Conservation (phyloP, 768 basidiomycete species). For the Aureoboletus auriporus region DNA sequence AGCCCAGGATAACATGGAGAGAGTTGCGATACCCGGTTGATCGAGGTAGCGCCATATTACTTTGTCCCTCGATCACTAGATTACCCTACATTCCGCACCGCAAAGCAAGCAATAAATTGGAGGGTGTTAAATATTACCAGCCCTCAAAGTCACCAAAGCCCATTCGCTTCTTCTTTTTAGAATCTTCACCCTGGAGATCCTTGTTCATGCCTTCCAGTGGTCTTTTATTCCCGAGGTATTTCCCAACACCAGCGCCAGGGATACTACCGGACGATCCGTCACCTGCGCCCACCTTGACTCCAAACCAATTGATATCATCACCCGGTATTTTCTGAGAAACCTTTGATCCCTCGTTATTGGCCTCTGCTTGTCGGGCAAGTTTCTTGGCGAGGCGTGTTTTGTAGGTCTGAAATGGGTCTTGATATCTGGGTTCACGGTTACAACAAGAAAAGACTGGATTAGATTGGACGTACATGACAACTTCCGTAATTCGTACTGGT, state of each 20-base stretch:
- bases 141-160: constrained; percentile 92
- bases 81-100: constrained; percentile 10
- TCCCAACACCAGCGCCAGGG: constrained; percentile 57
- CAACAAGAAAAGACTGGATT: not conserved
- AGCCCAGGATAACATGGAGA: constrained; percentile 1
- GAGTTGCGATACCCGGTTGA: constrained; percentile 24
- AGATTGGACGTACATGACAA: constrained; percentile 66
- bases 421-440: constrained; percentile 49
- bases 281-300: constrained; percentile 66
- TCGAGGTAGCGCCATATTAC: not conserved
- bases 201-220: constrained; percentile 25
- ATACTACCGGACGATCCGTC: constrained; percentile 32
- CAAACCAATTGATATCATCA: constrained; percentile 85
- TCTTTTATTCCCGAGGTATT: constrained; percentile 65
- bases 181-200: constrained; percentile 36
- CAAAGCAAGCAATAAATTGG: constrained; percentile 7
- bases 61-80: not conserved
- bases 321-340: constrained; percentile 50
- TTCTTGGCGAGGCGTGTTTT: constrained; percentile 79
- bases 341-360: constrained; percentile 28
- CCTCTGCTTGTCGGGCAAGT: constrained; percentile 43
- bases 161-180: constrained; percentile 75
- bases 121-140: constrained; percentile 47
- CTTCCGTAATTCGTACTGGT: constrained; percentile 78
- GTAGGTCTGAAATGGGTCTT: constrained; percentile 95